Base-by-base conservation (phyloP, 345 rosid species). In the Populus deltoides region DNA sequence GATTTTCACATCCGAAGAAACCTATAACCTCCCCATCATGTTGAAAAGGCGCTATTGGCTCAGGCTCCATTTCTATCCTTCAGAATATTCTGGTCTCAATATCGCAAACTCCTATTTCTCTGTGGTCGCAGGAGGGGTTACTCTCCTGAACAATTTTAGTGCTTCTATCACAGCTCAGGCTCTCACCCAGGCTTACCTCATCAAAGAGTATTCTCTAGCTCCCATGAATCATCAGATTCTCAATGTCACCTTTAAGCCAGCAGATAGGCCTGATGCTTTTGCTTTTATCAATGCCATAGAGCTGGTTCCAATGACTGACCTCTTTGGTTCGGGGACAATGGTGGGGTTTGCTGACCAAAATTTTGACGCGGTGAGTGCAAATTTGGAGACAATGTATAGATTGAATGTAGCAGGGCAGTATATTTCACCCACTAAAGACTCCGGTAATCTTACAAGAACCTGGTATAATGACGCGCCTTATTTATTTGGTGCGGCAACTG, bases 241-340 rank as follows among this genome's bases (percentile, higher is more conserved):
- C 31, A 81, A 78, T 22, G 29, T 93, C 78, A 85, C 83, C 16
- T 88, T 93, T 59, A 85, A 79, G 61, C 97, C 95, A 8, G 88
- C 89, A 1, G 84, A 81, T 33, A 79, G 83, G 69, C 82, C 85
- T 55, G 70, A 81, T 0, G 74, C 88, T 7, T 93, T 87, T 75
- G 92, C 92, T 16, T 91, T 91, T 65, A 77, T 96, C 22, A 96
- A 96, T 24, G 97, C 94, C 45, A 90, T 93, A 8, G 97, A 93
- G 83, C 68, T 93, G 59, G 45, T 88, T 57, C 81, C 83, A 33
- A 83, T 87, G 72, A 92, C 92, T 0, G 89, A 89, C 8, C 7
- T 93, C 79, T 93, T 96, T 55, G 90, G 88, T 7, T 12, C 79
- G 1, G 90, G 84, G 10, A 53, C 22, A 20, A 73, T 89, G 83